Conservation (phyloP, 2,329 filamentous ascomycete species). For the Orbilia javanica region DNA sequence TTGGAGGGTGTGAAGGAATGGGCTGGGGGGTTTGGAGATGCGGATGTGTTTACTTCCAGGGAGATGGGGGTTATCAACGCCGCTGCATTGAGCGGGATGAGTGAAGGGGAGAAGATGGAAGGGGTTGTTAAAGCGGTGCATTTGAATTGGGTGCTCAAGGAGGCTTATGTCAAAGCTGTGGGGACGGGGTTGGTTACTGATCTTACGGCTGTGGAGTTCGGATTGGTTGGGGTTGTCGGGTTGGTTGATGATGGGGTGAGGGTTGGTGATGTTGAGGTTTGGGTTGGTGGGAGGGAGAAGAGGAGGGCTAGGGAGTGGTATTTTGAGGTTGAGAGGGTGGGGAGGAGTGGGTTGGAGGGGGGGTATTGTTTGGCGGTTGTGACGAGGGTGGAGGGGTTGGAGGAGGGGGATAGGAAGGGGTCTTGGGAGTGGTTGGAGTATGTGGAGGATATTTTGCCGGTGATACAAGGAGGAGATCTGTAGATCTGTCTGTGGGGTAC, state of each 20-base stretch:
- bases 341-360: conserved; percentile 58
- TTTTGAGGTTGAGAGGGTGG: conserved; percentile 58
- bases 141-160: conserved; percentile 61
- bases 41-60: conserved; percentile 59
- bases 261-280: conserved; percentile 55
- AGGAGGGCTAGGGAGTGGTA: conserved; percentile 44
- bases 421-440: conserved; percentile 60
- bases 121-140: conserved; percentile 59
- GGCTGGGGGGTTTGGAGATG: conserved; percentile 44
- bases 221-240: conserved; percentile 50
- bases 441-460: conserved; percentile 45
- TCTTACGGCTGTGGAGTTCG: conserved; percentile 60
- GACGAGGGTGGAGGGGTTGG: conserved; percentile 47
- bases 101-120: neutral
- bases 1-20: conserved; percentile 58
- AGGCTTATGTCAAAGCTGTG: conserved; percentile 62
- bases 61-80: conserved; percentile 57
- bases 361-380: conserved; percentile 44
- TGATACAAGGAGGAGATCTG: neutral
- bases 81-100: neutral
- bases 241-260: conserved; percentile 32
- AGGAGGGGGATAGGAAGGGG: conserved; percentile 52
- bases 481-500: no score
- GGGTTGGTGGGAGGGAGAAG: conserved; percentile 34
- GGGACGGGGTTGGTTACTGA: conserved; percentile 61